Base-by-base conservation (phyloP, 2,329 filamentous ascomycete genomes). In the Aciculosporium take region DNA sequence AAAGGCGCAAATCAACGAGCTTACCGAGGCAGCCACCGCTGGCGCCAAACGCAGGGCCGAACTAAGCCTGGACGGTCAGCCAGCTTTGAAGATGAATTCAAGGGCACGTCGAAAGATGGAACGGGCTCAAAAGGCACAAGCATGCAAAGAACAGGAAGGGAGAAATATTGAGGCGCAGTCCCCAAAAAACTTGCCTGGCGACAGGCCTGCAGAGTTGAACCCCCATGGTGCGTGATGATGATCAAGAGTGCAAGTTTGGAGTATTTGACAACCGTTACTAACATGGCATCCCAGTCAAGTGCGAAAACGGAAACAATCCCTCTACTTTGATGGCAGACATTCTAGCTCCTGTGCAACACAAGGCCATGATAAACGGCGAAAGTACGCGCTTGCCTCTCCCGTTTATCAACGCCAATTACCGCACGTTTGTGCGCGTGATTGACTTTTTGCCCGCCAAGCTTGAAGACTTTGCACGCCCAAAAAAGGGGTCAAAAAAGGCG, bases 391-490 rank as follows among this genome's bases (percentile, higher is more conserved):
- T 73, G 1, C 48, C 50, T n/a, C 51, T 88, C 0, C 84, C 87
- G 0, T 94, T 94, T 52, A 68, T 78, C 43, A 86, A 88, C 53
- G 64, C 71, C 43, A 82, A 76, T 32, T 87, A 87, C 55, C 74
- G 76, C 36, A 66, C 76, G 18, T 68, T 71, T 27, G 79, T 84
- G 28, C 79, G 84, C n/a, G 79, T 94, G 2, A 71, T 94, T 28
- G 84, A 94, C 60, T 95, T 84, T 57, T 75, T 71, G 44, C 89
- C 89, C 0, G 61, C 68, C 2, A 67, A 68, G 1, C 62, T 95
- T 1, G 72, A 78, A 47, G 75, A 89, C 44, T 95, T 95, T 56
- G 67, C 81, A 3, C 59, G 57, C 24, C 65, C 66, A 41, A 64
- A 61, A 31, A 64, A 63, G 44, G 49, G 47, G 18, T 40, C 38